These are phyloP conservation scores for Candida krabiensis DNA, from an alignment of 805 yeast species.

Conservation along the genomic window DNA sequence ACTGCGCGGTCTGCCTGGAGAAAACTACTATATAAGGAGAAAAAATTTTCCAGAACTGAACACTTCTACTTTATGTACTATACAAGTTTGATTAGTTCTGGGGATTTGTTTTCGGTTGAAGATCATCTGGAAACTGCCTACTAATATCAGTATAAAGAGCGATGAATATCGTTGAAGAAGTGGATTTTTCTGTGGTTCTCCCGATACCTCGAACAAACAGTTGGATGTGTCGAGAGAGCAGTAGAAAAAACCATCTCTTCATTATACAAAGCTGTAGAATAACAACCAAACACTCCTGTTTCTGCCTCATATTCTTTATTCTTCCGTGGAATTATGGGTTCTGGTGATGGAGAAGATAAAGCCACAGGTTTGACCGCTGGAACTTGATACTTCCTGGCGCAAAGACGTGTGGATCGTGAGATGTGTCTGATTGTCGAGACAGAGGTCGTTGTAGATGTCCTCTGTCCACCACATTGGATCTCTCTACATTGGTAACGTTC, in stretches of 20 bases:
- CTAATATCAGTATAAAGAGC: no score
- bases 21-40: conserved; percentile 3
- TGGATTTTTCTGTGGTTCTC: no score
- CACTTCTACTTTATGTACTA: no score
- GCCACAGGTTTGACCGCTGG: conserved; percentile 16
- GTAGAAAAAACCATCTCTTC: no score
- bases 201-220: no score
- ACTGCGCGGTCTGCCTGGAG: no score
- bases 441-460: no score
- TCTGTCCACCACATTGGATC: conserved; percentile 6
- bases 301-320: conserved; percentile 32
- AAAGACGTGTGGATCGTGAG: conserved; percentile 25
- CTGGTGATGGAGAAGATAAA: conserved; percentile 34
- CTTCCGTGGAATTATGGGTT: conserved; percentile 32
- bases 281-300: conserved; percentile 24
- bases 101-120: no score
- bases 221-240: no score
- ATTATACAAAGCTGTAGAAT: no score
- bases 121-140: no score
- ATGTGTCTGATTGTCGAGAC: conserved; percentile 6
- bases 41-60: conserved; percentile 3
- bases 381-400: conserved; percentile 30
- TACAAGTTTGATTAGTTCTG: conserved; percentile 1
- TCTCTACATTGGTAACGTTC: conserved; percentile 14
- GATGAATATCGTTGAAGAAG: no score